Base-by-base conservation (phyloP, 495 filamentous ascomycete genomes). In the Podospora appendiculata region DNA sequence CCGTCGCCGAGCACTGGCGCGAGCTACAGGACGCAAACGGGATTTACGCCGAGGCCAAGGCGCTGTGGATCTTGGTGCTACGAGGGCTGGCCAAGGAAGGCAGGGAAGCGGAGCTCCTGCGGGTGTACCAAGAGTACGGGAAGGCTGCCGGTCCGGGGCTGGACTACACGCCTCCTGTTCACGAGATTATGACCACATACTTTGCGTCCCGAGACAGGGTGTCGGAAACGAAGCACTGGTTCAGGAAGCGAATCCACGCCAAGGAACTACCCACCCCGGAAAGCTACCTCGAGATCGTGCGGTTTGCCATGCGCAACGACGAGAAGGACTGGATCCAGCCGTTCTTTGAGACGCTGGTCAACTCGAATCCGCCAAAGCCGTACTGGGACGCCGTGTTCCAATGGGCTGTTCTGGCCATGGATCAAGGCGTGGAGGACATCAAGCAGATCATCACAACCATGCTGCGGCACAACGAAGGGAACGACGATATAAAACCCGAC, bases 371-470 rank as follows among this genome's bases (percentile, higher is more conserved):
- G 17, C 35, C 53, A 32, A 78, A 85, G 38, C 68, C 75, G 19
- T 66, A 61, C n/a, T 86, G 86, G 79, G 82, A 90, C 56, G 74
- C 85, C 33, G 69, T 85, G 7, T 75, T 95, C 41, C 79, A 86
- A 45, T 95, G 87, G 87, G 82, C 88, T 25, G 85, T 84, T 11
- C 76, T 84, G 11, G 64, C 68, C 36, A 79, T 84, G 54, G 84
- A 83, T 8, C 85, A 80, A 61, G 80, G 81, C 10, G 81, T 86
- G 6, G 80, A 87, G 56, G 82, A 85, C 43, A 74, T 95, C 33
- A 81, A 81, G 47, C 72, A 78, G 44, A 87, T 88, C 76, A 73
- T 91, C 50, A 57, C 75, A 6, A 73, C 84, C 44, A 84, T 89
- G 74, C 55, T 25, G 40, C 61, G 34, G 9, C 41, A 36, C 32